Base-by-base conservation (phyloP, 768 basidiomycete species). In the Amanita jacksonii region DNA sequence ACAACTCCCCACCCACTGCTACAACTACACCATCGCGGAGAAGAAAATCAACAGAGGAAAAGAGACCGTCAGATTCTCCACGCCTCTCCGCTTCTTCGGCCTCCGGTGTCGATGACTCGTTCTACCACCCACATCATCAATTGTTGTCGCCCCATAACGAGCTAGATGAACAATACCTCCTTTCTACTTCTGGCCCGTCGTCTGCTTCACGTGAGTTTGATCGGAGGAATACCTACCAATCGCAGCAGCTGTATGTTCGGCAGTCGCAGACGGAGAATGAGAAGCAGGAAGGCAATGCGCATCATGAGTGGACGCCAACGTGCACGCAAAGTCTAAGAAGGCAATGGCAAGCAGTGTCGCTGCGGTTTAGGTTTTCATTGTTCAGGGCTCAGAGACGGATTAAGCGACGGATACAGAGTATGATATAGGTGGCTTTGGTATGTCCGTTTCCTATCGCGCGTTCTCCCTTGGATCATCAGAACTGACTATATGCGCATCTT, bases 311-410 rank as follows among this genome's bases (percentile, higher is more conserved):
- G 51, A 79, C 76, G 3, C 80, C 80, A 9, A 76, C 76, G 27
- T 81, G 80, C 59, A 60, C 64, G 7, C 65, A 79, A 55, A 62
- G 60, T 37, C 58, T 82, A 33, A 63, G 66, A 45, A 64, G 74
- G 7, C 74, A 79, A 46, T 81, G 81, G 79, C 76, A 79, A 52
- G 76, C 78, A 7, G 49, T 81, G 22, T 57, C 67, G 0, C 68
- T 82, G 16, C 61, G 76, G 46, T 51, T 81, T 23, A 67, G 76
- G 33, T 80, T 82, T 52, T 62, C 67, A 45, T 59, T 81, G 33
- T 82, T 81, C 57, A 63, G 78, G 41, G 63, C 66, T 10, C 60
- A 64, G 57, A 53, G 63, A 40, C 52, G 59, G 45, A 49, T 67
- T 13, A 61, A 54, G 58, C 53, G 51, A 32, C 46, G 61, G 18